Conservation (phyloP, 768 basidiomycete species). For the Lentinula edodes region DNA sequence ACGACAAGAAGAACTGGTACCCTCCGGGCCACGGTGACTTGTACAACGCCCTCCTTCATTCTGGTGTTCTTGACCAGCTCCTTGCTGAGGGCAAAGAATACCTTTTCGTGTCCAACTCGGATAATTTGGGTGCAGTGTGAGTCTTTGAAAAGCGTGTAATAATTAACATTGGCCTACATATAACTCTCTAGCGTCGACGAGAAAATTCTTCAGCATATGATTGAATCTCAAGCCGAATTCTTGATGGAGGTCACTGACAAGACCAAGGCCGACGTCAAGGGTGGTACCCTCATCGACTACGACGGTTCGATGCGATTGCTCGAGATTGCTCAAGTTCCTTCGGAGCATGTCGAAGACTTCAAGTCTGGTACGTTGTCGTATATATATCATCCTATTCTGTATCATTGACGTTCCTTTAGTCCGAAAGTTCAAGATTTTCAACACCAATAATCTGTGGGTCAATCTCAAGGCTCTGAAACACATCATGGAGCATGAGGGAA, state of each 20-base stretch:
- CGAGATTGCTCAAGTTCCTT: conserved; percentile 92
- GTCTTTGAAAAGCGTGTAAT: conserved; percentile 17
- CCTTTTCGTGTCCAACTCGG: conserved; percentile 95
- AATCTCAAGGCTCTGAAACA: conserved; percentile 84
- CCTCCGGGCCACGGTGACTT: conserved; percentile 96
- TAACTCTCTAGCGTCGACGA: conserved; percentile 57
- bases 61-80: conserved; percentile 86
- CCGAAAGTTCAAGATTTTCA: conserved; percentile 92
- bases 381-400: neutral
- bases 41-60: conserved; percentile 88
- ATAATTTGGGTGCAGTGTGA: conserved; percentile 90
- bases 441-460: conserved; percentile 82
- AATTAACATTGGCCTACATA: neutral
- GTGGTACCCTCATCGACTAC: conserved; percentile 88
- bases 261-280: conserved; percentile 85
- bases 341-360: conserved; percentile 92
- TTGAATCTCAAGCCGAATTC: conserved; percentile 76
- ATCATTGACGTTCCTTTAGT: conserved; percentile 28
- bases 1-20: conserved; percentile 90
- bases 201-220: conserved; percentile 83
- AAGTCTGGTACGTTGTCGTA: conserved; percentile 51
- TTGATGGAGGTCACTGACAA: conserved; percentile 96
- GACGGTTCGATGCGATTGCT: conserved; percentile 84
- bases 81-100: conserved; percentile 93
- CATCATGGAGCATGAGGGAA: conserved; percentile 78